Conservation (phyloP, 2,329 filamentous ascomycete species). For the Rhinocladiella similis region DNA sequence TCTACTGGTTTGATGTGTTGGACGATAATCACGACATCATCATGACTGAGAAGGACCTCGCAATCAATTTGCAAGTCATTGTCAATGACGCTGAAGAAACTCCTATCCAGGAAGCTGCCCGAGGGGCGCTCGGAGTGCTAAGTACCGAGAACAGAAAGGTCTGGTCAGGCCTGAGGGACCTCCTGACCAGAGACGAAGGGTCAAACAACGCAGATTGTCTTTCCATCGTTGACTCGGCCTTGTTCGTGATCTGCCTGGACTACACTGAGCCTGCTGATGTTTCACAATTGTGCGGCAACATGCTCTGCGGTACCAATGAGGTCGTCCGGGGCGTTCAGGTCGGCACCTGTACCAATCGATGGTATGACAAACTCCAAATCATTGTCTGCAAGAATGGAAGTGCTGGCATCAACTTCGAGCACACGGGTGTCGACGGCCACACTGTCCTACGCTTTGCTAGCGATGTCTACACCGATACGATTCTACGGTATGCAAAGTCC, state of each 20-base stretch:
- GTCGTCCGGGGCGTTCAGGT: conserved; percentile 93
- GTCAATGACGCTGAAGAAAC: conserved; percentile 86
- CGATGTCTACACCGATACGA: conserved; percentile 96
- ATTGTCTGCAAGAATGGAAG: conserved; percentile 99
- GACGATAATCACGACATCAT: conserved; percentile 93
- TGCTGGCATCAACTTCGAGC: conserved; percentile 98
- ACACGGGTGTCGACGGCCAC: conserved; percentile 96
- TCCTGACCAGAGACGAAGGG: conserved; percentile 78
- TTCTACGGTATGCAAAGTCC: conserved; percentile 87
- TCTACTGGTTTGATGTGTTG: conserved; percentile 98
- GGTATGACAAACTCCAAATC: conserved; percentile 99
- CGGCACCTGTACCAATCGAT: conserved; percentile 94
- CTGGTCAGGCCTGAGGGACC: conserved; percentile 88
- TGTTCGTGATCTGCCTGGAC: conserved; percentile 91
- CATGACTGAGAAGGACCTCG: conserved; percentile 93
- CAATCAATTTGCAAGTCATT: conserved; percentile 87
- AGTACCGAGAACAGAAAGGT: conserved; percentile 96
- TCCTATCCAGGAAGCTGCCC: conserved; percentile 92
- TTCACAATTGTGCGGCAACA: conserved; percentile 91
- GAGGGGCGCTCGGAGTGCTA: conserved; percentile 86
- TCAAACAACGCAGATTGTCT: conserved; percentile 96
- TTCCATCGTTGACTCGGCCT: conserved; percentile 89
- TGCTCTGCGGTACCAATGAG: conserved; percentile 93
- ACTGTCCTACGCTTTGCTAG: conserved; percentile 95
- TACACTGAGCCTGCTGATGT: conserved; percentile 81